Base-by-base conservation (phyloP, 768 basidiomycete genomes). In the Trametes meyenii region DNA sequence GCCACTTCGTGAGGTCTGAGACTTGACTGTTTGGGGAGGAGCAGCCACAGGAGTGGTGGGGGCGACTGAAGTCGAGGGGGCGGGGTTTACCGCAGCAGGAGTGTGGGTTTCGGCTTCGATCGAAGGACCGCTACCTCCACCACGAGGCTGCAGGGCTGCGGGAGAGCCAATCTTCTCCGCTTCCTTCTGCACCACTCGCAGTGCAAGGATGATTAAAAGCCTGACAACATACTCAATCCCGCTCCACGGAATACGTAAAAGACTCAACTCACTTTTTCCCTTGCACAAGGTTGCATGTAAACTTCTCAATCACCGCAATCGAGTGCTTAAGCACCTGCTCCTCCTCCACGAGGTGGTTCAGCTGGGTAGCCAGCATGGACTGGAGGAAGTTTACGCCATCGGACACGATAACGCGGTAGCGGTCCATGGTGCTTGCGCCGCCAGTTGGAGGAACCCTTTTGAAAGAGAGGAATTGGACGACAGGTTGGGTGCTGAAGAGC, bases 301-400 rank as follows among this genome's bases (percentile, higher is more conserved):
- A 84, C 68, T 84, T 87, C 62, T 88, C 86, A 38, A 97, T 75
- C 43, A 83, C 79, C 40, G 89, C 83, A 21, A 98, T 75, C 0
- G 85, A 79, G 69, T 90, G 79, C 70, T 88, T 92, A 39, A 75
- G 74, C 36, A 98, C 78, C 0, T 77, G 69, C 6, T 85, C 83
- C 0, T 85, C 78, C 16, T 87, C 81, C 14, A 96, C 86, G 65
- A 93, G 76, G 7, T 78, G 63, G 69, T 98, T 98, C 46, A 95
- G 82, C 69, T 94, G 90, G 0, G 96, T 98, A 5, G 95, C 92
- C 36, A 98, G 80, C 97, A 99, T 98, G 24, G 91, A 88, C 73
- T 98, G 97, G 50, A 90, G 79, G 72, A 91, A 97, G 66, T 90
- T 77, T 19, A 80, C 78, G 42, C 96, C 95, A 74, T 98, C 96